Percentiles rank a stretch among this genome's conserved stretches.
Conservation (phyloP, 306 rosid genomes). For the Trifolium fragiferum region DNA sequence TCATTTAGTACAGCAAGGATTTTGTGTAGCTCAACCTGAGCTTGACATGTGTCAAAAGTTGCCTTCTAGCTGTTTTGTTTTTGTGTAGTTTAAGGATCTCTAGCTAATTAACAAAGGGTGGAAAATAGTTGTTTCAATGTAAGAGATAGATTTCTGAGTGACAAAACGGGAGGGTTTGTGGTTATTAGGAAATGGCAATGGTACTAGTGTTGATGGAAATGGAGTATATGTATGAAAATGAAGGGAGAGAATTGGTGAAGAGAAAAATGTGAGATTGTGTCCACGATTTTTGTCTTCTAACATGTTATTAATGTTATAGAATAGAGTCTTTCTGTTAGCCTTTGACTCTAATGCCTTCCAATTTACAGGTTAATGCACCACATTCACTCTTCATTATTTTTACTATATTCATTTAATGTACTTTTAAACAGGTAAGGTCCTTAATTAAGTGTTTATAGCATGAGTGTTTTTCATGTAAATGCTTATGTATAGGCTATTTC, state of each 20-base stretch:
- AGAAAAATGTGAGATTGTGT: neutral
- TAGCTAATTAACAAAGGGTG: neutral
- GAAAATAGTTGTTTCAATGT: slow-evolving; percentile 15
- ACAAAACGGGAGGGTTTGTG: slow-evolving; percentile 41
- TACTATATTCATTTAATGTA: no score
- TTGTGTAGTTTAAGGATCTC: no score
- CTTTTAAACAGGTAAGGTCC: neutral
- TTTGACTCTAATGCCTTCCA: neutral
- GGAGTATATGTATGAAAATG: neutral
- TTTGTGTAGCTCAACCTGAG: no score
- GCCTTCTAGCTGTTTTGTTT: no score
- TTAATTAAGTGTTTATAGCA: neutral
- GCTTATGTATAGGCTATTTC: neutral
- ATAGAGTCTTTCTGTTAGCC: neutral
- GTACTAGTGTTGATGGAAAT: neutral
- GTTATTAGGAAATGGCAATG: slow-evolving; percentile 19
- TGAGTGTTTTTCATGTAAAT: neutral
- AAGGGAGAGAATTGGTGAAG: neutral
- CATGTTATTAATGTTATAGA: neutral
- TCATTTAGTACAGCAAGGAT: no score
- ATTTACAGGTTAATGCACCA: no score
- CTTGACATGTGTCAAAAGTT: no score
- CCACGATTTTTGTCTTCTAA: neutral
- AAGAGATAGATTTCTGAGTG: slow-evolving; percentile 12
- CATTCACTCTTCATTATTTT: no score